phyloP scores from a whole-genome alignment of 371 early-diverging fungal genomes.

The Zychaea mexicana region DNA sequence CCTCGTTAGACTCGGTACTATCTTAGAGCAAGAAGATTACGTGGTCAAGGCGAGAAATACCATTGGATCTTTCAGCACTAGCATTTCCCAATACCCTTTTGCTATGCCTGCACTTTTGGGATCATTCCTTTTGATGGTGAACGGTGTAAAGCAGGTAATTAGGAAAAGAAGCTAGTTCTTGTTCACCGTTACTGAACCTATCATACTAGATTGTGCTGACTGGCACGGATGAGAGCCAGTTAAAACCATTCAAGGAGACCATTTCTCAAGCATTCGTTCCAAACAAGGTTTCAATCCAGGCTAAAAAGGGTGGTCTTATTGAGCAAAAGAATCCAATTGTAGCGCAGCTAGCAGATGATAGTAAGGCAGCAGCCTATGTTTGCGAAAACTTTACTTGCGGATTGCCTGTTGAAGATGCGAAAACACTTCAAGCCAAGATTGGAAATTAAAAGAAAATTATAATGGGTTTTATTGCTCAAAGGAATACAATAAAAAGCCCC shows the following conservation, averaged over 20 bases:
- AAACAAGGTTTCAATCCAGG: slow-evolving; percentile 37
- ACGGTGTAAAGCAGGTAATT: slow-evolving; percentile 48
- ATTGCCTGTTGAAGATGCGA: slow-evolving; percentile 32
- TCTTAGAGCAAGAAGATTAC: slow-evolving; percentile 29
- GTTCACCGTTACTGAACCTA: not conserved
- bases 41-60: slow-evolving; percentile 31
- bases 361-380: slow-evolving; percentile 28
- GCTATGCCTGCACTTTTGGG: slow-evolving; percentile 45
- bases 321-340: slow-evolving; percentile 28
- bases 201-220: slow-evolving; percentile 39
- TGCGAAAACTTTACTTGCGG: slow-evolving; percentile 57
- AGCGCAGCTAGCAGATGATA: slow-evolving; percentile 18
- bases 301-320: slow-evolving; percentile 28
- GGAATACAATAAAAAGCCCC: too few species aligned
- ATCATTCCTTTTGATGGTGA: slow-evolving; percentile 35
- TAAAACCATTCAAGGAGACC: slow-evolving; percentile 24
- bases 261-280: slow-evolving; percentile 40
- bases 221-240: slow-evolving; percentile 24
- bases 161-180: not conserved
- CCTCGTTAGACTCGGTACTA: slow-evolving; percentile 38
- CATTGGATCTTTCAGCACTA: slow-evolving; percentile 27
- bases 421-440: slow-evolving; percentile 1
- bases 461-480: too few species aligned
- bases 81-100: slow-evolving; percentile 35
- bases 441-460: not conserved